These are phyloP conservation scores for Pilasporangium apinafurcum DNA, from an alignment of 352 stramenopile genomes.

Conservation along the genomic window DNA sequence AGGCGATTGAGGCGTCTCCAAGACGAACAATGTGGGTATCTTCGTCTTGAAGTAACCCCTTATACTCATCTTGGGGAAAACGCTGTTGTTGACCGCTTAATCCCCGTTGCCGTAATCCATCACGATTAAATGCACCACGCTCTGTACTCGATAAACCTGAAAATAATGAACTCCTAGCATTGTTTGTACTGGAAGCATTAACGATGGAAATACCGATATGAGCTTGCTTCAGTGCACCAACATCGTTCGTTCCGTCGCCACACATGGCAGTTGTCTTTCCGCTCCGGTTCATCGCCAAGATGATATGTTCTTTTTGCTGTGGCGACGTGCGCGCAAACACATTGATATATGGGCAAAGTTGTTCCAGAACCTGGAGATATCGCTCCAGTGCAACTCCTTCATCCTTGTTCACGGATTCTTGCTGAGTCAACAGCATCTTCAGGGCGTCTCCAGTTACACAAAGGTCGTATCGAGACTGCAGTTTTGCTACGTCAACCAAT, in stretches of 20 bases:
- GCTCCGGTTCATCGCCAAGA: conserved; percentile 85
- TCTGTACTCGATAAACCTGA: too few relatives aligned
- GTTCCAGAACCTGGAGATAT: conserved; percentile 14
- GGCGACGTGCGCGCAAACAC: conserved; percentile 92
- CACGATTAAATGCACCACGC: too few relatives aligned
- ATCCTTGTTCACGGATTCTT: conserved; percentile 6
- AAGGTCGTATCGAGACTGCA: conserved; percentile 18
- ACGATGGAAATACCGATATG: conserved; percentile 94
- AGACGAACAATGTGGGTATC: conserved; percentile 83
- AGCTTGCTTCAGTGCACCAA: conserved; percentile 86
- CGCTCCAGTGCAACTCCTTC: conserved; percentile 16
- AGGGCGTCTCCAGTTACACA: conserved; percentile 36
- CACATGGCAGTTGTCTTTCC: conserved; percentile 91
- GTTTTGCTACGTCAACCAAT: neutral
- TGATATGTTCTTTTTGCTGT: conserved; percentile 89
- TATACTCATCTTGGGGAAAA: too few relatives aligned
- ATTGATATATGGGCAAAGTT: conserved; percentile 27
- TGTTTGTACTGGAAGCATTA: conserved; percentile 19
- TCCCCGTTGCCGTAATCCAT: too few relatives aligned
- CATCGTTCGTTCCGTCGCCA: conserved; percentile 96
- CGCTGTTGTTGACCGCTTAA: too few relatives aligned
- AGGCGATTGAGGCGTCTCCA: conserved; percentile 95
- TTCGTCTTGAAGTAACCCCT: conserved; percentile 19
- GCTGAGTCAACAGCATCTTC: conserved; percentile 4
- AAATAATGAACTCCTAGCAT: too few relatives aligned